These are phyloP conservation scores for Picea sitchensis DNA, from an alignment of 75 land plant species.

Conservation along the genomic window DNA sequence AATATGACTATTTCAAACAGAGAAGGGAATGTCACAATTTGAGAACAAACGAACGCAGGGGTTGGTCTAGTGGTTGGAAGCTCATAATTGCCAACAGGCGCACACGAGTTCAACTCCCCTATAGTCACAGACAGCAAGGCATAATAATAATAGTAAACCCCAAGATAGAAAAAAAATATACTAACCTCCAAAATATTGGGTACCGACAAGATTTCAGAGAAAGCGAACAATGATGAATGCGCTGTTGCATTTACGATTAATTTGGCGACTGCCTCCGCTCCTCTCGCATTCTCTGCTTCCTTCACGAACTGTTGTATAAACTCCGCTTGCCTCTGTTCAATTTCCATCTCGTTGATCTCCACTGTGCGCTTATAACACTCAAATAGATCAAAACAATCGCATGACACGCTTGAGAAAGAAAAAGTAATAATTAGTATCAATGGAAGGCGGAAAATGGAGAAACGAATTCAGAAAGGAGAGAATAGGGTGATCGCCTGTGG, in stretches of 20 bases:
- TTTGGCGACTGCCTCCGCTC: constrained; percentile 46
- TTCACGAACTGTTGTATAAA: constrained; percentile 70
- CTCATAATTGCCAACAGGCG: background rate
- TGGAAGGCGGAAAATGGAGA: no score
- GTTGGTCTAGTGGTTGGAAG: background rate
- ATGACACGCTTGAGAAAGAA: no score
- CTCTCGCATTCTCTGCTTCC: constrained; percentile 50
- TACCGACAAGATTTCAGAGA: constrained; percentile 82
- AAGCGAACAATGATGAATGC: constrained; percentile 87
- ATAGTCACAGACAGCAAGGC: background rate
- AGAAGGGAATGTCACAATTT: background rate
- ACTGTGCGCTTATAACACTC: no score
- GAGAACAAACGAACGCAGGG: background rate
- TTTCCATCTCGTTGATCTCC: constrained; percentile 50
- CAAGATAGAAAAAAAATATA: background rate
- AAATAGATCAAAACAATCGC: no score
- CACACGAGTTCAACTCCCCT: background rate
- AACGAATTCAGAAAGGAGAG: no score
- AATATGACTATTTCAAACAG: background rate
- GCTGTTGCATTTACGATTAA: constrained; percentile 84
- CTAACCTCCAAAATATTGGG: constrained; percentile 61
- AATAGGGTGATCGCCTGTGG: no score
- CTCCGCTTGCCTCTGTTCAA: constrained; percentile 85
- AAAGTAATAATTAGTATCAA: no score
- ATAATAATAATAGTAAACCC: background rate